Evolutionary conservation across 2,329 filamentous ascomycete species (phyloP), one percentile per base, ranked within the genome.

Genomic region (Whalleya microplaca): DNA sequence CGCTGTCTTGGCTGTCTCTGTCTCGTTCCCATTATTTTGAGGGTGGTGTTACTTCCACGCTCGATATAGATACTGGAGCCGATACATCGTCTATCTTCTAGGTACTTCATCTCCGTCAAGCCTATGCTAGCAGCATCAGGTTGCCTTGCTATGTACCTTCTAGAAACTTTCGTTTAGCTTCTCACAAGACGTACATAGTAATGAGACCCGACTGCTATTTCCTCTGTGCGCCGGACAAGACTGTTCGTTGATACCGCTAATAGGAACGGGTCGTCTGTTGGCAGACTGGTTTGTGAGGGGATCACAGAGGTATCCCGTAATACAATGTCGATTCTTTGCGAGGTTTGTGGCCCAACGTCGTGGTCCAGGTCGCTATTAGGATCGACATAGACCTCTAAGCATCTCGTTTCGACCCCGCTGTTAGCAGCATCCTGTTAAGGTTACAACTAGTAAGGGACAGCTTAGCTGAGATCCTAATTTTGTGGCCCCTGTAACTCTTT

Each of bases 331-430:
- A 53, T 50, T 56, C 32, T 51, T 59, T 50, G 50, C 53, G 53
- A 63, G 49, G 41, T 52, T 44, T 27, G 7, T 37, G 4, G 32
- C 32, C 32, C 32, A 37, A 37, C 32, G 32, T 37, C 32, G 42
- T 41, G 32, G 40, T 53, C 44, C 40, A 44, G 21, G 45, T 48
- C 41, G 42, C 60, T 63, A 66, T 66, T 66, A 51, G 56, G 64
- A 66, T 66, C 64, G 62, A 62, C 64, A 66, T 63, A 58, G 54
- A 48, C 53, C 53, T 48, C 51, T 60, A 63, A 41, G 55, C 43
- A 55, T 56, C 59, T 61, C 51, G 56, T 59, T 56, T 64, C 55
- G 53, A 60, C 62, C 62, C 62, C 61, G 58, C 59, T 63, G 54
- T 59, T 63, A 53, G 53, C 58, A 48, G 54, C 55, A 32, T 53